Evolutionary conservation across 2,329 filamentous ascomycete species (phyloP).

Genomic region (Scedosporium aurantiacum): DNA sequence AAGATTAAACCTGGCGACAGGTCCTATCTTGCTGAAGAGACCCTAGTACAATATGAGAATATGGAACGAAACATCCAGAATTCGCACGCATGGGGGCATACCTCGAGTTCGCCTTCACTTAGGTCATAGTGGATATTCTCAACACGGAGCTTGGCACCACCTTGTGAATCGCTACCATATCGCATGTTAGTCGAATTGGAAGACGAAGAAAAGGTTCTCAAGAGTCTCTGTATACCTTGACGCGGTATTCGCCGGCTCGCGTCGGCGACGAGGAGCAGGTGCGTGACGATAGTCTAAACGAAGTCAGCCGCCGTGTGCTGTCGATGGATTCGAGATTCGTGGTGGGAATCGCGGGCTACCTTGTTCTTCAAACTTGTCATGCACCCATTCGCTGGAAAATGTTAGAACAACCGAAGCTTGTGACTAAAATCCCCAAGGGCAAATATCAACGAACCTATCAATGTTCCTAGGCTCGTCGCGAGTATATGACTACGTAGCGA

Average conservation of each 20-base stretch:
- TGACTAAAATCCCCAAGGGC: neutral
- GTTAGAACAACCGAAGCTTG: slow-evolving; percentile 14
- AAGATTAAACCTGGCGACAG: slow-evolving; percentile 56
- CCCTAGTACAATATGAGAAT: slow-evolving; percentile 39
- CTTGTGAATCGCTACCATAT: slow-evolving; percentile 34
- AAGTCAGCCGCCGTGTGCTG: neutral
- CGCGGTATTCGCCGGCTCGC: slow-evolving; percentile 15
- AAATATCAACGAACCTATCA: slow-evolving; percentile 47
- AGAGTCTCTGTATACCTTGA: slow-evolving; percentile 5
- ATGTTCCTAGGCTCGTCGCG: slow-evolving; percentile 55
- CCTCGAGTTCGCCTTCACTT: slow-evolving; percentile 71
- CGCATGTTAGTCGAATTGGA: neutral
- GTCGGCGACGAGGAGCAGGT: slow-evolving; percentile 30
- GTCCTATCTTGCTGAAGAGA: slow-evolving; percentile 69
- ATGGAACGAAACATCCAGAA: neutral
- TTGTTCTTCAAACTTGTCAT: slow-evolving; percentile 77
- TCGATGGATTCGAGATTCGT: slow-evolving; percentile 3
- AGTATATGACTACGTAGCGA: slow-evolving; percentile 34
- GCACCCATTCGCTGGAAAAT: slow-evolving; percentile 70
- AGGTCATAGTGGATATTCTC: slow-evolving; percentile 91
- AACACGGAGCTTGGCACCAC: slow-evolving; percentile 60
- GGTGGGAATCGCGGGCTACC: slow-evolving; percentile 29
- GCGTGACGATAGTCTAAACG: slow-evolving; percentile 26
- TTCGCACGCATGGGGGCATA: slow-evolving; percentile 23
- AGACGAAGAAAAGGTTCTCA: neutral